Evolutionary conservation across 495 filamentous ascomycete species (phyloP).

Genomic region (Bacidia rubella): DNA sequence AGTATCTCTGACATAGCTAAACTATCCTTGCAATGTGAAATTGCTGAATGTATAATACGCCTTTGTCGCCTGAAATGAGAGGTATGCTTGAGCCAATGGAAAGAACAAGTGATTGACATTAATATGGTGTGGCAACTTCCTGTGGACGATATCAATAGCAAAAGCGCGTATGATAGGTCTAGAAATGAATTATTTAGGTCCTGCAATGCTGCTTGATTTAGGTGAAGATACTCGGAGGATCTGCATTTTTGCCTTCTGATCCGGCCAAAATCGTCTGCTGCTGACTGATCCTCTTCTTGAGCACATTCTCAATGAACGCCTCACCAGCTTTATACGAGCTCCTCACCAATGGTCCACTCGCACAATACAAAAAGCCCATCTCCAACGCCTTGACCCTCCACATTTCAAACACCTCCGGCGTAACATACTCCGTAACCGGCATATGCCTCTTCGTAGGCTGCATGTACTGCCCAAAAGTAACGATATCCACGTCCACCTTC

Average conservation of each 20-base stretch:
- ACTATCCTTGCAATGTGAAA: too few species aligned
- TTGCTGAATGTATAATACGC: too few species aligned
- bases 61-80: too few species aligned
- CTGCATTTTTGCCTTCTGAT: neutral
- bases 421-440: constrained; percentile 87
- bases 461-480: constrained; percentile 99
- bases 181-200: too few species aligned
- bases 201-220: too few species aligned
- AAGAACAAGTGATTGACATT: too few species aligned
- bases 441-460: constrained; percentile 94
- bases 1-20: too few species aligned
- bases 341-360: constrained; percentile 80
- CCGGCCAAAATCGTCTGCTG: constrained; percentile 8
- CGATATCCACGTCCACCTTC: constrained; percentile 70
- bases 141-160: too few species aligned
- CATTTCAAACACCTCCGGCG: constrained; percentile 75
- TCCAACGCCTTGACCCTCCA: constrained; percentile 86
- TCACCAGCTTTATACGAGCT: constrained; percentile 96
- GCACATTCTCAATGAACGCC: constrained; percentile 95
- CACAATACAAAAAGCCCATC: constrained; percentile 93
- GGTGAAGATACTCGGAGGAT: too few species aligned
- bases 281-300: constrained; percentile 55
- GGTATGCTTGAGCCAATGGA: too few species aligned
- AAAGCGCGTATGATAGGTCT: too few species aligned
- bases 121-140: too few species aligned